A percentile compares a stretch with the other conserved stretches of the same genome.
Conservation (phyloP, 106 monocot genomes). For the Amphibolis antarctica region DNA sequence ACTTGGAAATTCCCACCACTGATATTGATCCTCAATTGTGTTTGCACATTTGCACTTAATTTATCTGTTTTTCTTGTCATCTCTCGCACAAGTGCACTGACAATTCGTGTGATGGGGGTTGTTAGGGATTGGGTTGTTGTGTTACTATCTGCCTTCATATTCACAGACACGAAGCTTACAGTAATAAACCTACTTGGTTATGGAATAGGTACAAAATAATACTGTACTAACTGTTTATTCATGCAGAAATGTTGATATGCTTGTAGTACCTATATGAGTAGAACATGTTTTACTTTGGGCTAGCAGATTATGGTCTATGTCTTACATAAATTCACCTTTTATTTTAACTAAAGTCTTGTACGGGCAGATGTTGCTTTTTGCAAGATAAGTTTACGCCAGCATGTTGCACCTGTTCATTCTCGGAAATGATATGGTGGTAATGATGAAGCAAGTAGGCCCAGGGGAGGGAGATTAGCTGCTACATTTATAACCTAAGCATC, state of each 20-base stretch:
- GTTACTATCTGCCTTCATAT: conserved; percentile 61
- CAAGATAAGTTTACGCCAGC: no score
- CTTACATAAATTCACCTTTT: no score
- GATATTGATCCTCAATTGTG: conserved; percentile 60
- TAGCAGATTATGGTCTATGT: background rate
- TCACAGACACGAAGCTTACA: conserved; percentile 75
- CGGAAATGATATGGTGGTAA: no score
- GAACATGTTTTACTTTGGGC: background rate
- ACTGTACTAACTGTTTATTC: background rate
- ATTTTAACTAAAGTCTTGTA: no score
- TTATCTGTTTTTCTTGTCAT: conserved; percentile 91
- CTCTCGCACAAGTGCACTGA: conserved; percentile 82
- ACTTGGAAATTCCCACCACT: conserved; percentile 71
- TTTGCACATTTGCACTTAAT: conserved; percentile 93
- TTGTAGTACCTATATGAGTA: background rate
- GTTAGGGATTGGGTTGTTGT: conserved; percentile 98
- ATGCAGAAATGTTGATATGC: background rate
- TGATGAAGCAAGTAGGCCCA: no score
- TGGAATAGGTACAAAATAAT: conserved; percentile 56
- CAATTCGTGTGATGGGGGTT: conserved; percentile 92
- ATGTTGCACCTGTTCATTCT: no score
- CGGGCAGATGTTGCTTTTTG: no score
- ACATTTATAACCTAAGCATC: no score
- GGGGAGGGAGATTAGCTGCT: no score
- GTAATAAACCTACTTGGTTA: conserved; percentile 76